A percentile compares a stretch with the other conserved stretches of the same genome.
phyloP scores from a whole-genome alignment of 345 rosid genomes.

The Iberis pinnata region DNA sequence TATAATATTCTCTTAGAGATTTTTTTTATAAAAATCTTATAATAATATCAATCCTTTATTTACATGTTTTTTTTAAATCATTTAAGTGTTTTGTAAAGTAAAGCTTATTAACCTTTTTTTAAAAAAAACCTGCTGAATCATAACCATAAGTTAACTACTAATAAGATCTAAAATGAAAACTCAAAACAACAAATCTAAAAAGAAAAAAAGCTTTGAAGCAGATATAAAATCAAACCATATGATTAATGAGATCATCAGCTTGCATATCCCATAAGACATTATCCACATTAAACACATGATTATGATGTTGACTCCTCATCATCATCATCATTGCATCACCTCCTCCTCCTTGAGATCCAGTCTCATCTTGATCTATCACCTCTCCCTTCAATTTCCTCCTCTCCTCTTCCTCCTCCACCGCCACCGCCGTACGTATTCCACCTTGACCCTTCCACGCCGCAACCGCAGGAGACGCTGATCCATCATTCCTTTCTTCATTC shows the following conservation, averaged over 20 bases:
- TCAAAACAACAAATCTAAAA: conserved; percentile 9
- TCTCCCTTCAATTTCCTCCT: conserved; percentile 43
- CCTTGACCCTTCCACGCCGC: conserved; percentile 33
- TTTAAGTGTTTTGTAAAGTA: too few relatives aligned
- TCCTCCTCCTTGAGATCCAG: conserved; percentile 39
- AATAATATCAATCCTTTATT: too few relatives aligned
- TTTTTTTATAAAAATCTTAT: too few relatives aligned
- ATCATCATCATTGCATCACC: conserved; percentile 38
- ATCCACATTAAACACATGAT: conserved; percentile 53
- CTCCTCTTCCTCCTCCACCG: conserved; percentile 25
- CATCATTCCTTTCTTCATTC: conserved; percentile 32
- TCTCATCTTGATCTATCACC: conserved; percentile 51
- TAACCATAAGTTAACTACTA: conserved; percentile 18
- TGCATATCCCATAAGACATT: conserved; percentile 80
- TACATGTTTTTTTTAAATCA: too few relatives aligned
- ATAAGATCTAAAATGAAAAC: conserved; percentile 3
- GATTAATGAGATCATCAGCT: conserved; percentile 65
- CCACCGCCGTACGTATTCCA: conserved; percentile 23
- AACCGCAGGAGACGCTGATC: conserved; percentile 24
- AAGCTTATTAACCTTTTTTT: too few relatives aligned
- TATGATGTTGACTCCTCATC: conserved; percentile 18
- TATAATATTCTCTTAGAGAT: too few relatives aligned
- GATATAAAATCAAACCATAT: conserved; percentile 41
- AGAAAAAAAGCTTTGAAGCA: background rate
- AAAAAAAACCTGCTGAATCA: too few relatives aligned